These are phyloP conservation scores for Recurvomyces mirabilis DNA, from an alignment of 495 filamentous ascomycete genomes.

Conservation along the genomic window DNA sequence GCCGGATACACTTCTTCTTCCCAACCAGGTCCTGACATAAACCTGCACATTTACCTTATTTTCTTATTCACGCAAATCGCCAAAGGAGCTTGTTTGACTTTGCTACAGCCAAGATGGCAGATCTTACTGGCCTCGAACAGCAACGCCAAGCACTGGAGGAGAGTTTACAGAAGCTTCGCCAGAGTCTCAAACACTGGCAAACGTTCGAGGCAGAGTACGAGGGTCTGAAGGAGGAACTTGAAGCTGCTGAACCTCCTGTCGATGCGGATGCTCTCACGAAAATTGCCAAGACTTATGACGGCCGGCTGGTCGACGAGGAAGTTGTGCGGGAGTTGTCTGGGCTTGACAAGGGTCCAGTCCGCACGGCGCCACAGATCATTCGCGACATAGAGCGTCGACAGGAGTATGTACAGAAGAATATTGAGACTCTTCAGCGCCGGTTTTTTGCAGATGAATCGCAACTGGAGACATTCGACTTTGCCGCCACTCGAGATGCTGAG, in stretches of 20 bases:
- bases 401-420: slow-evolving; percentile 80
- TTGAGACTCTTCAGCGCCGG: slow-evolving; percentile 55
- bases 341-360: slow-evolving; percentile 37
- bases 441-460: slow-evolving; percentile 57
- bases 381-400: slow-evolving; percentile 62
- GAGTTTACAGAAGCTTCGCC: slow-evolving; percentile 59
- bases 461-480: slow-evolving; percentile 39
- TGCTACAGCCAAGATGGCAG: slow-evolving; percentile 5
- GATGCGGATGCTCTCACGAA: slow-evolving; percentile 42
- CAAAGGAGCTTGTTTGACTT: too few species aligned
- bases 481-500: slow-evolving; percentile 1
- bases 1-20: too few species aligned
- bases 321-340: slow-evolving; percentile 57
- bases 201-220: slow-evolving; percentile 87
- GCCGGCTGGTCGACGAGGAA: slow-evolving; percentile 46
- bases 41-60: too few species aligned
- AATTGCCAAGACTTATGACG: slow-evolving; percentile 40
- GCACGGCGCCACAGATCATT: slow-evolving; percentile 45
- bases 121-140: slow-evolving; percentile 46
- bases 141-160: slow-evolving; percentile 65
- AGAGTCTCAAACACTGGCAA: slow-evolving; percentile 77
- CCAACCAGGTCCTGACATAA: too few species aligned
- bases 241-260: slow-evolving; percentile 39
- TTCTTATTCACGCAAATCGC: too few species aligned
- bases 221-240: slow-evolving; percentile 67